Evolutionary conservation across 768 basidiomycete genomes (phyloP).

Genomic region (Clavulina sp.): DNA sequence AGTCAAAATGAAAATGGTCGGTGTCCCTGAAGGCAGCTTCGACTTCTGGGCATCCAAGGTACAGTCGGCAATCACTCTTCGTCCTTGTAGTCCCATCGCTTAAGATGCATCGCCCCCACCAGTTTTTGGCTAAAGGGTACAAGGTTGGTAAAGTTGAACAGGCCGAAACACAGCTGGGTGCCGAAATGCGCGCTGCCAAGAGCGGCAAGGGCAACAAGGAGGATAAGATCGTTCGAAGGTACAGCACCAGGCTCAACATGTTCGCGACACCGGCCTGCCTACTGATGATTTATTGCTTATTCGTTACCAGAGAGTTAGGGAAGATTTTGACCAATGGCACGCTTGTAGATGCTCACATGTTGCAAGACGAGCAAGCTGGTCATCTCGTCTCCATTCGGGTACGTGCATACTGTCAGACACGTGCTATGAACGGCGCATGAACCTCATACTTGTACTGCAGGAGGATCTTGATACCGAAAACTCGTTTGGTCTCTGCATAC

Average conservation of each 20-base stretch:
- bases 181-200: conserved; percentile 79
- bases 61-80: background rate
- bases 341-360: conserved; percentile 72
- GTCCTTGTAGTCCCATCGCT: background rate
- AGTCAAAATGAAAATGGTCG: conserved; percentile 99
- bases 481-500: conserved; percentile 72
- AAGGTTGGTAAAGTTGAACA: conserved; percentile 97
- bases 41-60: conserved; percentile 83
- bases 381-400: conserved; percentile 82
- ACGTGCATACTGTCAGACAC: conserved; percentile 10
- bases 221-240: conserved; percentile 83
- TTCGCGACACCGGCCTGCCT: background rate
- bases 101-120: too few relatives aligned
- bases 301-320: conserved; percentile 56
- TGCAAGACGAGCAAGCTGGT: conserved; percentile 84
- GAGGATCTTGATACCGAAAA: conserved; percentile 28
- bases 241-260: background rate
- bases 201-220: conserved; percentile 41
- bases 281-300: background rate
- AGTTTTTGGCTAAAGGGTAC: conserved; percentile 34
- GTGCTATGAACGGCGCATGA: background rate
- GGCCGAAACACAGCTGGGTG: conserved; percentile 89
- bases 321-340: conserved; percentile 97
- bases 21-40: conserved; percentile 87
- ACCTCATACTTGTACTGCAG: conserved; percentile 8